Evolutionary conservation across 2,329 filamentous ascomycete genomes (phyloP).

Genomic region (Pseudocercospora fuligena): DNA sequence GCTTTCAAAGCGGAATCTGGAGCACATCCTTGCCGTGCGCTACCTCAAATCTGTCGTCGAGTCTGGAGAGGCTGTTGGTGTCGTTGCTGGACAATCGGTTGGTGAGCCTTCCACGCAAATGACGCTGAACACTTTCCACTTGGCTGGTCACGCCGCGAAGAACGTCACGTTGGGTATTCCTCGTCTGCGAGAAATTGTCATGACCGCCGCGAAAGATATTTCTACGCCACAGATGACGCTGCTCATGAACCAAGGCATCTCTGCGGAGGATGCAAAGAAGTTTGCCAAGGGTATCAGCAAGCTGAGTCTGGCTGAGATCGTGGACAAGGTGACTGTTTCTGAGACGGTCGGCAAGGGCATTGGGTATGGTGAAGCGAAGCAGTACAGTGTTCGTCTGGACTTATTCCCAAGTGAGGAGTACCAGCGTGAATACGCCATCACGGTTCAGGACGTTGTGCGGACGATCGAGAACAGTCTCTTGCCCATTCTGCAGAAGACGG

Average conservation of each 20-base stretch:
- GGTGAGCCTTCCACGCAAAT: slow-evolving; percentile 98
- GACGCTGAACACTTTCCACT: slow-evolving; percentile 99
- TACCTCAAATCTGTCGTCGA: slow-evolving; percentile 92
- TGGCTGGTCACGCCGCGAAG: slow-evolving; percentile 96
- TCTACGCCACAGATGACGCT: slow-evolving; percentile 91
- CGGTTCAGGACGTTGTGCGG: slow-evolving; percentile 73
- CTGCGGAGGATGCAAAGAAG: slow-evolving; percentile 68
- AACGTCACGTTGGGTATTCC: slow-evolving; percentile 99
- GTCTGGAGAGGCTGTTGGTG: slow-evolving; percentile 93
- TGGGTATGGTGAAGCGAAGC: slow-evolving; percentile 74
- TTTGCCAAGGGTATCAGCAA: slow-evolving; percentile 94
- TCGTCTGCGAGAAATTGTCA: slow-evolving; percentile 93
- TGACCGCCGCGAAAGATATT: slow-evolving; percentile 91
- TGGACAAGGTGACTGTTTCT: slow-evolving; percentile 79
- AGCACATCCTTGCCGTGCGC: slow-evolving; percentile 85
- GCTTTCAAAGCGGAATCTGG: slow-evolving; percentile 72
- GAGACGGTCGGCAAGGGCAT: slow-evolving; percentile 78
- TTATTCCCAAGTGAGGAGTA: slow-evolving; percentile 90
- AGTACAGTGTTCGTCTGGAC: slow-evolving; percentile 78
- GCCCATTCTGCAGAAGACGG: slow-evolving; percentile 69
- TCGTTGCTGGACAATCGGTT: slow-evolving; percentile 94
- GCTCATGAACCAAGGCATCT: slow-evolving; percentile 73
- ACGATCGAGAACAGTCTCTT: slow-evolving; percentile 83
- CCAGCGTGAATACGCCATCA: slow-evolving; percentile 81
- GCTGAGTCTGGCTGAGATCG: slow-evolving; percentile 79